Percentiles rank a stretch among this genome's conserved stretches.
Evolutionary conservation across 208 protist genomes (phyloP).

Genomic region (Tritrichomonas foetus): DNA sequence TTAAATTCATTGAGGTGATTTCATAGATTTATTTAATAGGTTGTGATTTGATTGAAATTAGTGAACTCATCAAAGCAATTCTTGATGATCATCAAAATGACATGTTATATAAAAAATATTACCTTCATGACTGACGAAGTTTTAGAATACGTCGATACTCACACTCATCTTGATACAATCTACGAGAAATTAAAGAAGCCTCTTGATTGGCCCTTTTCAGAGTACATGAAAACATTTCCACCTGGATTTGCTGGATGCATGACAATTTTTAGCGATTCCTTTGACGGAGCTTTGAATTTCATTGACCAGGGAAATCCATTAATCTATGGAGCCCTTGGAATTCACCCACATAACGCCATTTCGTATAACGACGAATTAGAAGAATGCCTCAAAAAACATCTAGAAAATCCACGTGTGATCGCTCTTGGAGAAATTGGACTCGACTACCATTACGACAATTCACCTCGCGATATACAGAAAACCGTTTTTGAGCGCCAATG

Average conservation of each 20-base stretch:
- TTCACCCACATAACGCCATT: slow-evolving; percentile 44
- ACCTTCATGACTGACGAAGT: neutral
- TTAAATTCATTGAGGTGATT: too few species aligned
- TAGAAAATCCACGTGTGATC: slow-evolving; percentile 52
- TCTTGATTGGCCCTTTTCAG: neutral
- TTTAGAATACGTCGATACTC: slow-evolving; percentile 49
- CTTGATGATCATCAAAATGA: too few species aligned
- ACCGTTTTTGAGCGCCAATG: slow-evolving; percentile 58
- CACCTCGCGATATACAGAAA: slow-evolving; percentile 51
- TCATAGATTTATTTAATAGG: too few species aligned
- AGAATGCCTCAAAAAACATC: slow-evolving; percentile 30
- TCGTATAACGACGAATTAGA: slow-evolving; percentile 25
- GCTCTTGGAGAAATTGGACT: slow-evolving; percentile 63
- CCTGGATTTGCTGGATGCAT: slow-evolving; percentile 37
- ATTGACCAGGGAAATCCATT: neutral
- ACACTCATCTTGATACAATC: slow-evolving; percentile 47
- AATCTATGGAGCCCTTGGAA: slow-evolving; percentile 40
- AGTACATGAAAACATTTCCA: neutral
- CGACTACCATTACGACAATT: slow-evolving; percentile 52
- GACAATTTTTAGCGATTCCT: slow-evolving; percentile 36
- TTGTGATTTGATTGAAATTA: too few species aligned
- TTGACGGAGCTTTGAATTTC: neutral
- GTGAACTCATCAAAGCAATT: too few species aligned
- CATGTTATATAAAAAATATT: too few species aligned
- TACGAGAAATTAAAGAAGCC: slow-evolving; percentile 24